These are phyloP conservation scores for Penicillium samsonianum DNA, from an alignment of 495 filamentous ascomycete species.

Conservation along the genomic window DNA sequence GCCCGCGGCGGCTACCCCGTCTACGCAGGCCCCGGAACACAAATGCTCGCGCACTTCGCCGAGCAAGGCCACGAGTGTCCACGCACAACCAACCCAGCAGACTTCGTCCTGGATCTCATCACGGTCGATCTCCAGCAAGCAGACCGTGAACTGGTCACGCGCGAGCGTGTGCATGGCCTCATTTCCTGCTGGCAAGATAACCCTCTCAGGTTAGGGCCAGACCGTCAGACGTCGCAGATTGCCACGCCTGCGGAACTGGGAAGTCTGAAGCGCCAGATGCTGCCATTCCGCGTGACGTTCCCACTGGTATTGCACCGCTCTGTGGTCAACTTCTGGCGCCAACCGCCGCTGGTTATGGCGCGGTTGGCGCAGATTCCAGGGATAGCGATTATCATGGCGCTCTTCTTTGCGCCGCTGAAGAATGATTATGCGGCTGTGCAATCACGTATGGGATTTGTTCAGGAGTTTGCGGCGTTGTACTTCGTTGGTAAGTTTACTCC, in stretches of 20 bases:
- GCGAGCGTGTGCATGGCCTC: slow-evolving; percentile 58
- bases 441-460: slow-evolving; percentile 68
- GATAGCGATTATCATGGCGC: slow-evolving; percentile 61
- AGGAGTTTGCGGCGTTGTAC: slow-evolving; percentile 69
- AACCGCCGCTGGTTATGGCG: slow-evolving; percentile 62
- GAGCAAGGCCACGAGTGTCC: slow-evolving; percentile 62
- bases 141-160: slow-evolving; percentile 56
- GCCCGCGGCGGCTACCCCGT: slow-evolving; percentile 66
- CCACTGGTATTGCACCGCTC: slow-evolving; percentile 64
- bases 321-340: slow-evolving; percentile 65
- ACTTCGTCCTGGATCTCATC: slow-evolving; percentile 74
- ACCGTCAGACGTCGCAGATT: slow-evolving; percentile 40
- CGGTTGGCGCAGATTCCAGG: slow-evolving; percentile 69
- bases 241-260: slow-evolving; percentile 71
- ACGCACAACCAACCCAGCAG: slow-evolving; percentile 68
- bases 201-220: slow-evolving; percentile 26
- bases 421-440: slow-evolving; percentile 67
- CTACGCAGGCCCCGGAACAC: slow-evolving; percentile 63
- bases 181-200: slow-evolving; percentile 45
- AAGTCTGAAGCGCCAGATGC: slow-evolving; percentile 58
- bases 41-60: slow-evolving; percentile 66
- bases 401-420: slow-evolving; percentile 73
- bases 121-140: slow-evolving; percentile 69
- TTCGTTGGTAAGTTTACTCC: slow-evolving; percentile 65
- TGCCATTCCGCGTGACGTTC: slow-evolving; percentile 61